Evolutionary conservation across 2,329 filamentous ascomycete species (phyloP).

Genomic region (Penicillium brasilianum): DNA sequence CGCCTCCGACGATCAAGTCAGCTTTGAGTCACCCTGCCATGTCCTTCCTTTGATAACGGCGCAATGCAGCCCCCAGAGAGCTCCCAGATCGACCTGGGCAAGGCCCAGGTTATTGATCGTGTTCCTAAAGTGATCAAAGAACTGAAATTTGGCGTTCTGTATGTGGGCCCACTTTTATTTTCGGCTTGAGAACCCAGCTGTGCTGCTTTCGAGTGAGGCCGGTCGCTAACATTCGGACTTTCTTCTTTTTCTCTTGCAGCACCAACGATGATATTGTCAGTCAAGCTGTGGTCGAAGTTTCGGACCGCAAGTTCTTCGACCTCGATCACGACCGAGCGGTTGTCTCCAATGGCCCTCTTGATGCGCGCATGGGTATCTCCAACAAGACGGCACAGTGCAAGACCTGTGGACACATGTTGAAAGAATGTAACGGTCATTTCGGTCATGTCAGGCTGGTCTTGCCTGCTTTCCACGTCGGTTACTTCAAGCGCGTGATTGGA

Average conservation of each 20-base stretch:
- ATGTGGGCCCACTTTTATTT: constrained; percentile 41
- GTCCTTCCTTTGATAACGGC: constrained; percentile 42
- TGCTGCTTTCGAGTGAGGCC: constrained; percentile 14
- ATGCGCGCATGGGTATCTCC: constrained; percentile 85
- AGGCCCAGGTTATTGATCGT: constrained; percentile 88
- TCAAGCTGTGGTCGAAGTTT: constrained; percentile 92
- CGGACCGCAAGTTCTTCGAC: constrained; percentile 92
- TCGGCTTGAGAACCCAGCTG: constrained; percentile 2
- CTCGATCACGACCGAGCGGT: constrained; percentile 77
- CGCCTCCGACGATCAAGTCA: constrained; percentile 31
- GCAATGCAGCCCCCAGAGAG: constrained; percentile 50
- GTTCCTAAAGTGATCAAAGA: constrained; percentile 90
- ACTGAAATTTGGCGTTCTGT: constrained; percentile 93
- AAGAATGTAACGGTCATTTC: constrained; percentile 92
- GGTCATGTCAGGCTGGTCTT: constrained; percentile 89
- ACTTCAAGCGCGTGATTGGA: constrained; percentile 88
- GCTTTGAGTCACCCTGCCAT: constrained; percentile 41
- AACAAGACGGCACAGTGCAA: constrained; percentile 78
- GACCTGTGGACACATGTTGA: constrained; percentile 81
- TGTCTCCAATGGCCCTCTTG: constrained; percentile 82
- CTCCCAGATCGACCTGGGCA: constrained; percentile 59
- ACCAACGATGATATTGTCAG: constrained; percentile 94
- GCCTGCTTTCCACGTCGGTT: constrained; percentile 94
- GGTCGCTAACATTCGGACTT: constrained; percentile 23
- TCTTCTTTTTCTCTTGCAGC: constrained; percentile 50